Evolutionary conservation across 2,329 filamentous ascomycete species (phyloP).

Genomic region (Gnomoniopsis sp.): DNA sequence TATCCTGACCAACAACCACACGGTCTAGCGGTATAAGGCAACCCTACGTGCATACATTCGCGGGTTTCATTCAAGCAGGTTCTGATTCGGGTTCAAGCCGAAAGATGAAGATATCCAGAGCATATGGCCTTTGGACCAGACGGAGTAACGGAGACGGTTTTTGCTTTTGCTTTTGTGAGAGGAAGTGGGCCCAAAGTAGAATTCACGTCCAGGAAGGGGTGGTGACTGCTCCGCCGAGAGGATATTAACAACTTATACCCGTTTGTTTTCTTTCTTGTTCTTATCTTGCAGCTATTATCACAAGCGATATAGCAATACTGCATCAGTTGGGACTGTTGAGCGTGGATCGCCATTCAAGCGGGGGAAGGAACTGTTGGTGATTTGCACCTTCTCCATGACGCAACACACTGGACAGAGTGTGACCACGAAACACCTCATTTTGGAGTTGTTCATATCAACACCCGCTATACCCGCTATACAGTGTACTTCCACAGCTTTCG

Average conservation of each 20-base stretch:
- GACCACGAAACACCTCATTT: too few species aligned
- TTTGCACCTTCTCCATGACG: background rate
- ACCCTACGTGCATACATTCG: background rate
- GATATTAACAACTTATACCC: constrained; percentile 8
- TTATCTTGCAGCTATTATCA: background rate
- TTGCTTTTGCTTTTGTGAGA: background rate
- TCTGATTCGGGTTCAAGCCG: background rate
- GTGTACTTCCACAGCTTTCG: too few species aligned
- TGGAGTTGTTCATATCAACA: background rate
- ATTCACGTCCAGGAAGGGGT: background rate
- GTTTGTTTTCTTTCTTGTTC: background rate
- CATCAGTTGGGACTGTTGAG: background rate
- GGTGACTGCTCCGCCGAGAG: background rate
- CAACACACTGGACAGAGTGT: background rate
- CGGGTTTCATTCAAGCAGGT: background rate
- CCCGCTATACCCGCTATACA: too few species aligned
- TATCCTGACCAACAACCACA: constrained; percentile 54
- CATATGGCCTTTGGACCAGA: constrained; percentile 10
- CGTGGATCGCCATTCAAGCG: background rate
- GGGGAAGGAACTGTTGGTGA: background rate
- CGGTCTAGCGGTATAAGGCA: constrained; percentile 45
- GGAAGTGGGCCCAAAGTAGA: background rate
- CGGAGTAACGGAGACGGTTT: constrained; percentile 13
- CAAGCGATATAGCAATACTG: background rate
- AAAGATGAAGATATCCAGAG: background rate